Conservation (phyloP, 768 basidiomycete genomes). For the Chiua virens region DNA sequence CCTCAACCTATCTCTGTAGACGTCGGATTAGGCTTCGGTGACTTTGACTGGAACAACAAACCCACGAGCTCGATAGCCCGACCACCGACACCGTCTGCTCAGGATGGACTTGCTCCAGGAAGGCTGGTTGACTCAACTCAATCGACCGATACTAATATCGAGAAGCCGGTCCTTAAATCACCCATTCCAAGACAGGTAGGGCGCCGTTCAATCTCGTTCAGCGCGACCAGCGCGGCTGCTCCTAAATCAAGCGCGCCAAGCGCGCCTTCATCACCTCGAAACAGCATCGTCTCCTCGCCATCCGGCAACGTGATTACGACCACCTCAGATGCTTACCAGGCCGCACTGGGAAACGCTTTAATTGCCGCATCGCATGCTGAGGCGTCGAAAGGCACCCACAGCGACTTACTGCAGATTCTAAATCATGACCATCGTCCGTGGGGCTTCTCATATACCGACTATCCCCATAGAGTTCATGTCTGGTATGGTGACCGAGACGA, state of each 20-base stretch:
- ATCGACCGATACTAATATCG: constrained; percentile 28
- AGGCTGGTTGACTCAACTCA: constrained; percentile 15
- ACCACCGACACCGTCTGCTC: constrained; percentile 19
- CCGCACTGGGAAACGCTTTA: constrained; percentile 82
- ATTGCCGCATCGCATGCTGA: constrained; percentile 95
- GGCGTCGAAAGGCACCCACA: constrained; percentile 86
- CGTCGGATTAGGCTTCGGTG: constrained; percentile 54
- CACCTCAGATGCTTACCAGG: constrained; percentile 44
- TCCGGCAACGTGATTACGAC: constrained; percentile 22
- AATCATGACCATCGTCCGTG: constrained; percentile 86
- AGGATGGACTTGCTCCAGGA: constrained; percentile 16
- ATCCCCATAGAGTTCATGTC: constrained; percentile 73
- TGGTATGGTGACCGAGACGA: constrained; percentile 97
- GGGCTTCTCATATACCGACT: constrained; percentile 86
- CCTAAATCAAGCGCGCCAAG: constrained; percentile 45
- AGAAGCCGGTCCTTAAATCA: constrained; percentile 36
- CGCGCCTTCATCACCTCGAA: constrained; percentile 52
- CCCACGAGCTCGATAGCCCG: constrained; percentile 14
- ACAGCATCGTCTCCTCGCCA: constrained; percentile 39
- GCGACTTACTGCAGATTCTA: constrained; percentile 88
- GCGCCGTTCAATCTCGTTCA: constrained; percentile 74
- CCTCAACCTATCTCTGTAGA: constrained; percentile 57
- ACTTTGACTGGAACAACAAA: constrained; percentile 50
- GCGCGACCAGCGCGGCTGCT: constrained; percentile 29
- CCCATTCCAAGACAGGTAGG: constrained; percentile 49